Evolutionary conservation across 179 eudicot species (phyloP).

Genomic region (Beta corolliflora): DNA sequence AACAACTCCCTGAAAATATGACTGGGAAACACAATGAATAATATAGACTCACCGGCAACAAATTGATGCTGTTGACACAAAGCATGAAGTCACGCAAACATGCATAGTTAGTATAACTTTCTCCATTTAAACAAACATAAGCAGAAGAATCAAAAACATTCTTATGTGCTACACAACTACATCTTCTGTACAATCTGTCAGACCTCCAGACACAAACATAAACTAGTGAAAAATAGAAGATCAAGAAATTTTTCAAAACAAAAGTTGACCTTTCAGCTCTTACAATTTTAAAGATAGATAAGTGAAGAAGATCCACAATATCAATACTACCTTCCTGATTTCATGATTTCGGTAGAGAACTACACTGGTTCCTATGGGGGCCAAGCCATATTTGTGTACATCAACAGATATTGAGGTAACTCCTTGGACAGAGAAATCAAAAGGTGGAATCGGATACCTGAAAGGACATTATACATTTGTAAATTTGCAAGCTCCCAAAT

Average conservation of each 20-base stretch:
- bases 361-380: conserved; percentile 98
- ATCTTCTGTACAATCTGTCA: not conserved
- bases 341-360: conserved; percentile 87
- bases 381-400: conserved; percentile 98
- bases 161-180: not conserved
- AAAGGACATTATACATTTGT: conserved; percentile 12
- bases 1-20: not conserved
- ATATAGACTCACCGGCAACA: conserved; percentile 87
- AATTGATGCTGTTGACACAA: conserved; percentile 79
- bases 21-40: not conserved
- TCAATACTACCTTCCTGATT: conserved; percentile 72
- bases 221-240: not conserved
- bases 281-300: not conserved
- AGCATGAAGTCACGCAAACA: conserved; percentile 29
- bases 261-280: not conserved
- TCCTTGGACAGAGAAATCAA: conserved; percentile 88
- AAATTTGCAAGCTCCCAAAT: not conserved
- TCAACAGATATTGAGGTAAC: conserved; percentile 95
- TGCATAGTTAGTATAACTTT: conserved; percentile 30
- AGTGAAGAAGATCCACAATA: conserved; percentile 2
- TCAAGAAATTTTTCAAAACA: not conserved
- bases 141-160: not conserved
- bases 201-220: not conserved
- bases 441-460: conserved; percentile 90
- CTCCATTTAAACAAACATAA: not conserved